Evolutionary conservation across 2,329 filamentous ascomycete genomes (phyloP).

Genomic region (Botrytis aclada): DNA sequence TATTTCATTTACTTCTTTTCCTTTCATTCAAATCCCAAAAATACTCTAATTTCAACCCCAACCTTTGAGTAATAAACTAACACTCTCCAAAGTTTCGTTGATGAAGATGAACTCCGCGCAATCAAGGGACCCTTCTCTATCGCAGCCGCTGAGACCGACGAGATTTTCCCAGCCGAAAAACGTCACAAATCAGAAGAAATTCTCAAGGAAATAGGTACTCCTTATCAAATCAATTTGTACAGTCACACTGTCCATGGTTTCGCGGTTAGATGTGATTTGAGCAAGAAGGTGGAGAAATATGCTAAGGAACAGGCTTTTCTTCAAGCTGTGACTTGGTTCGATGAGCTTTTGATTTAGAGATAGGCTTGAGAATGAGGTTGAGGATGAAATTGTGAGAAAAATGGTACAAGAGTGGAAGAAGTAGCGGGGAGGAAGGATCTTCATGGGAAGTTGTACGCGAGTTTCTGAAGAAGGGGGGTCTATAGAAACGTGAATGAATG

Average conservation of each 20-base stretch:
- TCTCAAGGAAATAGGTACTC: slow-evolving; percentile 51
- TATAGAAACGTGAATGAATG: not conserved
- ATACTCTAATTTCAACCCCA: not conserved
- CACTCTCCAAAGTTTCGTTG: slow-evolving; percentile 51
- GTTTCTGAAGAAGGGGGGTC: too few species aligned
- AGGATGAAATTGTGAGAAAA: too few species aligned
- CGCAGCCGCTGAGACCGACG: slow-evolving; percentile 53
- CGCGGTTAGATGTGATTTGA: slow-evolving; percentile 61
- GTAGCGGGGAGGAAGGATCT: too few species aligned
- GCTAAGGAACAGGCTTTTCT: slow-evolving; percentile 79
- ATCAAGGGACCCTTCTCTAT: slow-evolving; percentile 69
- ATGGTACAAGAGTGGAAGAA: not conserved
- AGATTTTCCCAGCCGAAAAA: slow-evolving; percentile 61
- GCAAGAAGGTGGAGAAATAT: slow-evolving; percentile 56
- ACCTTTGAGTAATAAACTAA: not conserved
- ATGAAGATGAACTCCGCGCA: slow-evolving; percentile 60
- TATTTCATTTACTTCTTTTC: not conserved
- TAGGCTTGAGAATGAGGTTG: not conserved
- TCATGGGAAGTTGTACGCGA: not conserved
- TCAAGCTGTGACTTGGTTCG: slow-evolving; percentile 77
- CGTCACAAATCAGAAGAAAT: slow-evolving; percentile 64
- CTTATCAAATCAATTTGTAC: slow-evolving; percentile 72
- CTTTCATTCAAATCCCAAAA: not conserved
- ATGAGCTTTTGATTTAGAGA: slow-evolving; percentile 50
- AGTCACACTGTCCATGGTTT: slow-evolving; percentile 73